Evolutionary conservation across 495 filamentous ascomycete genomes (phyloP), one percentile per base, ranked within the genome.

Genomic region (Neurospora sp.): DNA sequence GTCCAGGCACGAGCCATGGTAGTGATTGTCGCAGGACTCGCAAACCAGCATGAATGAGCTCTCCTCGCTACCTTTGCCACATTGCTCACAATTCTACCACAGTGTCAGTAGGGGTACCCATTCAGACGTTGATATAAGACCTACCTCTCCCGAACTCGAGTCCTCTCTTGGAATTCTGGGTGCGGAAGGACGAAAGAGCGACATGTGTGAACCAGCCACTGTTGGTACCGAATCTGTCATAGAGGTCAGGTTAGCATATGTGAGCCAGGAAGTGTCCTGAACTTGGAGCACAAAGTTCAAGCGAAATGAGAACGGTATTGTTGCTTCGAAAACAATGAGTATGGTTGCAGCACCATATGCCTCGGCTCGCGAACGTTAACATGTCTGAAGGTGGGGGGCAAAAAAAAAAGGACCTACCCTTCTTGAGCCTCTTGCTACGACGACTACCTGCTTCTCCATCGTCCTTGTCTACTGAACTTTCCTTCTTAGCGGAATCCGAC

Each of bases 141-240:
- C 76, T 89, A 95, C 92, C 85, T 97, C 93, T 76, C 93, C 94
- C 4, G 89, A 87, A 74, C 87, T 88, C 37, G 86, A 85, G 75
- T 89, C 90, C 70, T 94, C 93, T 44, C 87, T 84, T 72, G 89
- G 86, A 70, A 90, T 87, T 73, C 91, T 88, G 6, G 93, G 91
- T 22, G 87, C 90, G 10, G 92, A 89, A 45, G 94, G 93, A 61
- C 94, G 91, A 76, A 97, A 92, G 73, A 97, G 86, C 72, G 92
- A 95, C 96, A 98, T 99, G 83, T 98, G 94, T 44, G 94, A 97
- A 39, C 96, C 96, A 74, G 93, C 94, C 72, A 98, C 92, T 45
- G 93, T 97, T 20, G 95, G 95, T 70, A 91, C 90, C 47, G 89
- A 87, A 87, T 96, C 93, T 94, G 81, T 73, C 80, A 69, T 35